Evolutionary conservation across 2,329 filamentous ascomycete genomes (phyloP).

Genomic region (Colletotrichum abscissum): DNA sequence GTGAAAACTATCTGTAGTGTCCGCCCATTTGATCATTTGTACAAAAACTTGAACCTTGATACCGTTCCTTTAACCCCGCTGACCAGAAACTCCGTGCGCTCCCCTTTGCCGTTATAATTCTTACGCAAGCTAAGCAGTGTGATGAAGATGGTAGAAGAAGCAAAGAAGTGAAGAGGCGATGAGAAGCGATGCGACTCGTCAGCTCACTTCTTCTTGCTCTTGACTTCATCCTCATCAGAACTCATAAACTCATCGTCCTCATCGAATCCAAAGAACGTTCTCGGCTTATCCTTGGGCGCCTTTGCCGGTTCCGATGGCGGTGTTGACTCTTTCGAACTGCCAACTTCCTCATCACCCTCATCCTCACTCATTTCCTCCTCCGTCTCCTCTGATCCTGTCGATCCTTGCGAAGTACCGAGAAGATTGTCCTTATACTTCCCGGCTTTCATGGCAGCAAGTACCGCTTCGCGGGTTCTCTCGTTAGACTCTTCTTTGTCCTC

Average conservation of each 20-base stretch:
- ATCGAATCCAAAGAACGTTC: constrained; percentile 80
- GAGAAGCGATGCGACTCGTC: not conserved
- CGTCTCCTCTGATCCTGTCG: constrained; percentile 51
- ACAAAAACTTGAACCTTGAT: constrained; percentile 4
- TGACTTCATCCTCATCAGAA: constrained; percentile 69
- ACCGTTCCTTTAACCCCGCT: not conserved
- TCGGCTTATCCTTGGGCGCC: constrained; percentile 51
- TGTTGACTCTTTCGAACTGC: constrained; percentile 60
- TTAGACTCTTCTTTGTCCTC: constrained; percentile 93
- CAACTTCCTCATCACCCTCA: constrained; percentile 52
- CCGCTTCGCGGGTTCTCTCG: constrained; percentile 83
- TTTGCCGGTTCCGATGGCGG: constrained; percentile 56
- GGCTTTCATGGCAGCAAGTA: constrained; percentile 75
- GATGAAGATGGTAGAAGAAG: not conserved
- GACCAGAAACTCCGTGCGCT: constrained; percentile 29
- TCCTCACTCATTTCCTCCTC: constrained; percentile 47
- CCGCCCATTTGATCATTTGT: constrained; percentile 18
- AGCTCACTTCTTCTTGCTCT: constrained; percentile 36
- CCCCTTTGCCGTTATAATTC: constrained; percentile 1
- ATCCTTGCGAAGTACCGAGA: constrained; percentile 62
- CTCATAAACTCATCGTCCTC: constrained; percentile 83
- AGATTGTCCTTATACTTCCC: constrained; percentile 72
- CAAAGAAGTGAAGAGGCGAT: not conserved
- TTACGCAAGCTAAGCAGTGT: not conserved
- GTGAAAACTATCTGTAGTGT: constrained; percentile 22